phyloP scores from a whole-genome alignment of 2,329 filamentous ascomycete genomes.

The Microdochium paspali region DNA sequence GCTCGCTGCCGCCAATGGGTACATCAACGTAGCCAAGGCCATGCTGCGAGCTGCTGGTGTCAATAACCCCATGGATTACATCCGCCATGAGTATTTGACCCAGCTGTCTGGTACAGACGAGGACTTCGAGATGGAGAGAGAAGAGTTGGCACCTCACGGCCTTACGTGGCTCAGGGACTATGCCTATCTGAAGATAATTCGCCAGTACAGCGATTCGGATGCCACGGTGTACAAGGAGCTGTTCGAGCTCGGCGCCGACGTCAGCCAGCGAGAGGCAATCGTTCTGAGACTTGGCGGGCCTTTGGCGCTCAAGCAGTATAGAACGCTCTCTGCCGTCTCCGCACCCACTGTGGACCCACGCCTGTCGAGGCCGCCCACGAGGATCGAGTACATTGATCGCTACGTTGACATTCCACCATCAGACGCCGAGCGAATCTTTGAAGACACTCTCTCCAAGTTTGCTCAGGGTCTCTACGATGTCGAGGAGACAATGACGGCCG shows the following conservation, averaged over 20 bases:
- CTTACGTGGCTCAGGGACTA: background rate
- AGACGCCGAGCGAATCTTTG: background rate
- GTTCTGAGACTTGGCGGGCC: background rate
- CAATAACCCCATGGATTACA: background rate
- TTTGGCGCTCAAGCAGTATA: background rate
- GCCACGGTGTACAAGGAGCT: background rate
- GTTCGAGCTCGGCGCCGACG: background rate
- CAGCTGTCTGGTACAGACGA: background rate
- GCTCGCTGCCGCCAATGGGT: background rate
- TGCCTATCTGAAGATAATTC: background rate
- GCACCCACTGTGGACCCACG: too few species aligned
- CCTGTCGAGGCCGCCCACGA: too few species aligned
- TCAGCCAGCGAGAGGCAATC: background rate
- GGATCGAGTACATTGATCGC: background rate
- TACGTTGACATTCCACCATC: background rate
- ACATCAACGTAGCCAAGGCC: background rate
- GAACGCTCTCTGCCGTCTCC: background rate
- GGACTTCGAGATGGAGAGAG: background rate
- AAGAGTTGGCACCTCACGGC: background rate
- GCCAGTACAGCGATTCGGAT: background rate
- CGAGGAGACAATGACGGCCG: too few species aligned
- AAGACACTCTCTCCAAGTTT: background rate
- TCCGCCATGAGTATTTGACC: background rate
- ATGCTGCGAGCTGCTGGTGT: background rate
- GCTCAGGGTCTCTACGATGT: too few species aligned